Evolutionary conservation across 2,329 filamentous ascomycete species (phyloP).

Genomic region (Ophiostoma triangulosporum): DNA sequence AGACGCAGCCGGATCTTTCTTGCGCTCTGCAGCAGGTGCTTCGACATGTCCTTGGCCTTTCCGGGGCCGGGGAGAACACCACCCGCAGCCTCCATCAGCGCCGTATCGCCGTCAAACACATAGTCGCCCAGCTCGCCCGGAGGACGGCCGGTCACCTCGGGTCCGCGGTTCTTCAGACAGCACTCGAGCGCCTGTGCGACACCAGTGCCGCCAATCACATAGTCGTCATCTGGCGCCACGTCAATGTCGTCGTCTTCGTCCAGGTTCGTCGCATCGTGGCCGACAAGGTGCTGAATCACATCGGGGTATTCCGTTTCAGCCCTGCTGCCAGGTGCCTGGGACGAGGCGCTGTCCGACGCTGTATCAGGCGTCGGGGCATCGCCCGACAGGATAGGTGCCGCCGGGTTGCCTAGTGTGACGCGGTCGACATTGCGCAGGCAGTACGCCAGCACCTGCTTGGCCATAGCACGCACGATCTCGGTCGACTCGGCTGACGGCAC

Average conservation of each 20-base stretch:
- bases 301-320: constrained; percentile 49
- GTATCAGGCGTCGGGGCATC: constrained; percentile 22
- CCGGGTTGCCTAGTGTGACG: constrained; percentile 42
- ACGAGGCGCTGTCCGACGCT: background rate
- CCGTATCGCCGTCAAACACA: constrained; percentile 36
- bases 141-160: constrained; percentile 28
- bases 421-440: constrained; percentile 83
- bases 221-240: constrained; percentile 75
- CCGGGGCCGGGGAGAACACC: constrained; percentile 26
- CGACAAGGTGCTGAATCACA: constrained; percentile 75
- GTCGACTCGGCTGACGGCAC: constrained; percentile 69
- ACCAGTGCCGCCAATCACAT: constrained; percentile 89
- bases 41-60: constrained; percentile 85
- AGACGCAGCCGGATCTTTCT: constrained; percentile 76
- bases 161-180: constrained; percentile 68
- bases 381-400: constrained; percentile 24
- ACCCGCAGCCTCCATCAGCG: constrained; percentile 13
- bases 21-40: constrained; percentile 73
- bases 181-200: constrained; percentile 90
- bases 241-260: constrained; percentile 49
- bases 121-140: constrained; percentile 27
- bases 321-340: constrained; percentile 16
- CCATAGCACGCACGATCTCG: constrained; percentile 81
- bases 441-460: constrained; percentile 90
- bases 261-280: constrained; percentile 41